These are phyloP conservation scores for Hyparrhenia diplandra DNA, from an alignment of 176 grass and related monocot genomes.

Conservation along the genomic window DNA sequence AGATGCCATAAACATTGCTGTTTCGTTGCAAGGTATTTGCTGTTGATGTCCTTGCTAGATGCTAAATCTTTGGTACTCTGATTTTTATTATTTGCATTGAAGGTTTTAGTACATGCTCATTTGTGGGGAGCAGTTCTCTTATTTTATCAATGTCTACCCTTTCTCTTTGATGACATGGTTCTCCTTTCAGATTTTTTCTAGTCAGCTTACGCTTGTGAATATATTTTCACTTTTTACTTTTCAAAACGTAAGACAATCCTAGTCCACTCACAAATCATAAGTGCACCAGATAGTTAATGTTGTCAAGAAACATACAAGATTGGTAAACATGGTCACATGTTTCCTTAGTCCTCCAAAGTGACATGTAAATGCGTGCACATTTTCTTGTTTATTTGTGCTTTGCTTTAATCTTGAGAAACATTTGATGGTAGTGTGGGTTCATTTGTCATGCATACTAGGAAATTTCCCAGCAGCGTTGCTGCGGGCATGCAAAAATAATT, in stretches of 20 bases:
- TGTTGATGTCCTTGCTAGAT: background rate
- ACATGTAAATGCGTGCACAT: background rate
- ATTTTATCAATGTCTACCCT: background rate
- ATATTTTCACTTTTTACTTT: background rate
- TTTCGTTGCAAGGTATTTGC: constrained; percentile 90
- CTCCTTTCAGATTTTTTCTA: background rate
- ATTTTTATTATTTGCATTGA: background rate
- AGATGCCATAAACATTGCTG: constrained; percentile 93
- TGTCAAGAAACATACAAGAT: background rate
- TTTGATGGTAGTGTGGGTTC: background rate
- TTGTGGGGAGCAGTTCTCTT: background rate
- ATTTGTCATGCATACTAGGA: background rate
- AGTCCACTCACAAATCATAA: background rate
- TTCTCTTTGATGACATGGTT: background rate
- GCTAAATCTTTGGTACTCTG: background rate
- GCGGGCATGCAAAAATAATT: too few species aligned
- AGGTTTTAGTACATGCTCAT: background rate
- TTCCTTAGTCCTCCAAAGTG: background rate
- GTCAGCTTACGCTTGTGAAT: background rate
- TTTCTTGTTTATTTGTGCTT: background rate
- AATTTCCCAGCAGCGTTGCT: too few species aligned
- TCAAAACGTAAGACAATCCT: background rate
- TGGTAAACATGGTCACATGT: background rate
- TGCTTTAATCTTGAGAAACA: background rate
- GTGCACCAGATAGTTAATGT: background rate